These are phyloP conservation scores for Miscanthus lutarioriparius DNA, from an alignment of 176 grass and related monocot genomes.

Conservation along the genomic window DNA sequence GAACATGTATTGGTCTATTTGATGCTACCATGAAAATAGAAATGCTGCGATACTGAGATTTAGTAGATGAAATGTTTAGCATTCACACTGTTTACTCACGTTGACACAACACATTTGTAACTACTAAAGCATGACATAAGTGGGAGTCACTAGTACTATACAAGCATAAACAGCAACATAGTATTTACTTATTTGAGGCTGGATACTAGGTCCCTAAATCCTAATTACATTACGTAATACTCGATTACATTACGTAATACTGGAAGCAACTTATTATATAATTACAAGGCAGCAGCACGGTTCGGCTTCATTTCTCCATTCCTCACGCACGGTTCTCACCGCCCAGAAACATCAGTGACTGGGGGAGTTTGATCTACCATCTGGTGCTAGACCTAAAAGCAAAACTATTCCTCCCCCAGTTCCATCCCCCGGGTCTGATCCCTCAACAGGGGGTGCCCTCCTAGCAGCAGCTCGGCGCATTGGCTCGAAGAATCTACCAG, in stretches of 20 bases:
- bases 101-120: conserved; percentile 9
- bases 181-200: neutral
- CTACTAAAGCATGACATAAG: neutral
- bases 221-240: neutral
- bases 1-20: neutral
- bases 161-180: neutral
- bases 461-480: conserved; percentile 34
- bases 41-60: neutral
- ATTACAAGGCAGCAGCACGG: neutral
- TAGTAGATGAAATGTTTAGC: neutral
- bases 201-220: neutral
- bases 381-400: conserved; percentile 50
- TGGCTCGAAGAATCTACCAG: conserved; percentile 60
- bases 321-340: neutral
- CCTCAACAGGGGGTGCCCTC: conserved; percentile 23
- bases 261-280: too few relatives aligned
- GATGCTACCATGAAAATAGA: neutral
- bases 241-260: neutral
- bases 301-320: neutral
- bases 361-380: neutral
- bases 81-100: conserved; percentile 1
- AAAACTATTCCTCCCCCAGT: conserved; percentile 35
- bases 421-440: conserved; percentile 32
- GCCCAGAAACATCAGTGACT: neutral
- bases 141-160: neutral